Base-by-base conservation (phyloP, 352 stramenopile species). In the Globisporangium irregulare region DNA sequence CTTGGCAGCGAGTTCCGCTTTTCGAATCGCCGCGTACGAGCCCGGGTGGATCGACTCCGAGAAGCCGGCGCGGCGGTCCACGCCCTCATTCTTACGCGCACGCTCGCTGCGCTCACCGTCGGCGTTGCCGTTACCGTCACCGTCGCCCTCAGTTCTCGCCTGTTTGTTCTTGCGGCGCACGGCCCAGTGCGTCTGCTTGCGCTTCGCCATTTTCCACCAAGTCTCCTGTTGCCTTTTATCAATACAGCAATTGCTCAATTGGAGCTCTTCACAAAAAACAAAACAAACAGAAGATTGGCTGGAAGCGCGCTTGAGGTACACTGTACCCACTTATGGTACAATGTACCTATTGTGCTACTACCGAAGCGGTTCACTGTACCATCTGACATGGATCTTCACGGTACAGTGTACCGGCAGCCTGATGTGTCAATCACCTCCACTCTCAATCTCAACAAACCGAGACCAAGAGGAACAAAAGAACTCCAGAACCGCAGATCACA, bases 81-180 rank as follows among this genome's bases (percentile, higher is more conserved):
- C 56, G 4, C 67, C 64, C 25, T 79, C 53, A 18, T 70, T 34
- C 29, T 70, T 57, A 50, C 59, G 66, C 12, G 22, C n/a, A 0
- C 50, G 27, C 4, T 77, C 32, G 63, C 80, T 68, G 22, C 59
- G 55, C n/a, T 73, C 59, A 18, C 75, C 59, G 9, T 62, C 58
- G 24, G 5, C 53, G 8, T 63, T 48, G n/a, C 58, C 71, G 8
- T 63, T 48, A 18, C 58, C 71, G 15, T 71, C 69, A 14, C 76
- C 56, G 1, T 62, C 56, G 3, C 41, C 56, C 7, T 20, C 56
- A 12, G 56, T 50, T n/a, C 56, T 77, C 64, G 79, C 75, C 68
- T 90, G 76, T 69, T 93, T 93, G 65, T 86, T 86, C 79, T 92
- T 92, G 66, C 84, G 86, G 60, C 84, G 84, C 67, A 80, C 84